Percentiles rank a stretch among this genome's conserved stretches.
phyloP scores from a whole-genome alignment of 2,329 filamentous ascomycete species.

The Dichotomopilus funicola region DNA sequence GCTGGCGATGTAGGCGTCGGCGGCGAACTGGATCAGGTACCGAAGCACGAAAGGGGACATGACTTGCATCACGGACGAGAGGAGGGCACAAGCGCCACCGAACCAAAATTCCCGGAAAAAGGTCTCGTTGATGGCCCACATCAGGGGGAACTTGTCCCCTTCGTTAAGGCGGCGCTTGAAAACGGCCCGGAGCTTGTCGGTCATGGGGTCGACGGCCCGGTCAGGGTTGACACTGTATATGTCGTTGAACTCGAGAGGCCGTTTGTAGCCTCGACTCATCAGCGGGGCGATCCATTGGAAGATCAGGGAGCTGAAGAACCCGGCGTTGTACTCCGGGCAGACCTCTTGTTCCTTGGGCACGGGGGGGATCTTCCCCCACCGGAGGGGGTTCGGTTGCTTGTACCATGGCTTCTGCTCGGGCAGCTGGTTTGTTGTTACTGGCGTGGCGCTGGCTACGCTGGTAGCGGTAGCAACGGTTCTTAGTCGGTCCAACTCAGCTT shows the following conservation, averaged over 20 bases:
- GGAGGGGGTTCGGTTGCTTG: slow-evolving; percentile 54
- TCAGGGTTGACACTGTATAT: slow-evolving; percentile 84
- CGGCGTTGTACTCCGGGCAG: slow-evolving; percentile 66
- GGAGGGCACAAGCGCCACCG: slow-evolving; percentile 70
- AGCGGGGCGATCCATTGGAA: slow-evolving; percentile 89
- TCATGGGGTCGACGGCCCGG: slow-evolving; percentile 64
- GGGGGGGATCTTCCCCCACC: slow-evolving; percentile 51
- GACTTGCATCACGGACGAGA: slow-evolving; percentile 69
- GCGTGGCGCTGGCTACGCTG: slow-evolving; percentile 37
- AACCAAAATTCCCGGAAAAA: slow-evolving; percentile 80
- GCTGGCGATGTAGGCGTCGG: slow-evolving; percentile 66
- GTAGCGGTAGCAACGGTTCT: slow-evolving; percentile 49
- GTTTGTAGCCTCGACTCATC: slow-evolving; percentile 83
- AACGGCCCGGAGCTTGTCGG: slow-evolving; percentile 56
- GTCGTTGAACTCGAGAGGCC: slow-evolving; percentile 75
- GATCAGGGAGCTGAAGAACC: slow-evolving; percentile 66
- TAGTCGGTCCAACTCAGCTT: slow-evolving; percentile 35
- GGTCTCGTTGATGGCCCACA: slow-evolving; percentile 79
- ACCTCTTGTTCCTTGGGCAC: slow-evolving; percentile 47
- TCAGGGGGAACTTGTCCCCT: slow-evolving; percentile 65
- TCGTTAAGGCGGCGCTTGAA: slow-evolving; percentile 62
- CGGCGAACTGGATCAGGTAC: slow-evolving; percentile 80
- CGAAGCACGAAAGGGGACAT: slow-evolving; percentile 78
- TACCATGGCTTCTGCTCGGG: slow-evolving; percentile 53
- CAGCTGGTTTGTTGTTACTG: slow-evolving; percentile 32